phyloP scores from a whole-genome alignment of 108 stramenopile species.

The Cyclotella choctawhatcheeana region DNA sequence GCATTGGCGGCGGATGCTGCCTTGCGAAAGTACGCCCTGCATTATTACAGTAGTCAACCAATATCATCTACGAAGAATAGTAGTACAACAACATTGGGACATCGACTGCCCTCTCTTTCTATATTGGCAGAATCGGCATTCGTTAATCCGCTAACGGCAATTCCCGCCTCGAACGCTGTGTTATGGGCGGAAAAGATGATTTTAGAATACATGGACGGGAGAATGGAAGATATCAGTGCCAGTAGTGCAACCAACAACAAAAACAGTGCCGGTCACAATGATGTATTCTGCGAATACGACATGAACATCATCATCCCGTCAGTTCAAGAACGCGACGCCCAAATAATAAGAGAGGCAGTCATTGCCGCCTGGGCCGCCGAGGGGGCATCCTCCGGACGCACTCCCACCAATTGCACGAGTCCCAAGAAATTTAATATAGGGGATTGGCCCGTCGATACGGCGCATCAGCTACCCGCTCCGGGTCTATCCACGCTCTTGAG shows the following conservation, averaged over 20 bases:
- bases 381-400: constrained; percentile 40
- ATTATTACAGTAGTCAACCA: constrained; percentile 6
- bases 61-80: neutral
- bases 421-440: neutral
- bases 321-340: neutral
- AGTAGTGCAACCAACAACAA: too few relatives aligned
- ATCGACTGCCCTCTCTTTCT: constrained; percentile 73
- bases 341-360: constrained; percentile 29
- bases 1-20: constrained; percentile 66
- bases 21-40: constrained; percentile 52
- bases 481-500: constrained; percentile 11
- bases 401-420: constrained; percentile 9
- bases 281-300: neutral
- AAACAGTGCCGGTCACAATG: too few relatives aligned
- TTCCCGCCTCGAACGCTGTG: constrained; percentile 54
- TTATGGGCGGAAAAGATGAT: constrained; percentile 86
- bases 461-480: constrained; percentile 4
- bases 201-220: constrained; percentile 65
- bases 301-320: neutral
- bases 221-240: constrained; percentile 23
- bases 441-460: neutral
- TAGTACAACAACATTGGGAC: too few relatives aligned
- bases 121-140: constrained; percentile 71
- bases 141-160: constrained; percentile 73
- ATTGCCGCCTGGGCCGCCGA: constrained; percentile 44